Evolutionary conservation across 2,329 filamentous ascomycete species (phyloP).

Genomic region (Aschersonia sp.): DNA sequence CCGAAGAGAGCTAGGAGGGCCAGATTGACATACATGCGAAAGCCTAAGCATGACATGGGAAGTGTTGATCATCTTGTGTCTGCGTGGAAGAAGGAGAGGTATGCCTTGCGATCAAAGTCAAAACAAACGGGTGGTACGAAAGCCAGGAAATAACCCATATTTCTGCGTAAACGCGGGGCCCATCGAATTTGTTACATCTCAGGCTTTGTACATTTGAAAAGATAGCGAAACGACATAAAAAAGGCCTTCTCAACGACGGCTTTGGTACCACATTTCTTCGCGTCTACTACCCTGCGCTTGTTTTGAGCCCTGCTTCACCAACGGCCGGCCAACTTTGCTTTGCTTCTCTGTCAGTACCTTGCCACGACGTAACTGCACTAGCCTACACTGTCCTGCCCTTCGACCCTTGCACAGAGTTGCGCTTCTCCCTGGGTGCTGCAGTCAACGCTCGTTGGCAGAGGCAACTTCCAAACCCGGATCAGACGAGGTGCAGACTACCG

Average conservation of each 20-base stretch:
- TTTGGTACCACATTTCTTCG: no score
- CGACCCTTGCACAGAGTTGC: no score
- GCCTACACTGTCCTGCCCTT: no score
- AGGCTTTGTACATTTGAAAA: background rate
- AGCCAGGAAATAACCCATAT: constrained; percentile 8
- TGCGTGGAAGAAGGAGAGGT: constrained; percentile 31
- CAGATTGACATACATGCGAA: constrained; percentile 78
- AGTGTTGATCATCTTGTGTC: constrained; percentile 67
- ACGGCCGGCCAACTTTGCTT: no score
- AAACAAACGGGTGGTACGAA: constrained; percentile 12
- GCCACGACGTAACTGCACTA: no score
- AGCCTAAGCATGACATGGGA: constrained; percentile 76
- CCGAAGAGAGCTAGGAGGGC: constrained; percentile 77
- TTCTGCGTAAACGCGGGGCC: background rate
- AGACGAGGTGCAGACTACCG: background rate
- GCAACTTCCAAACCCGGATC: background rate
- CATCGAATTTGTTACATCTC: constrained; percentile 3
- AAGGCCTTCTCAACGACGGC: no score
- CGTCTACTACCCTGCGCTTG: no score
- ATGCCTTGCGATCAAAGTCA: constrained; percentile 20
- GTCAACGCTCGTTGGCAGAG: background rate
- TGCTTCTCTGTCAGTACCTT: no score
- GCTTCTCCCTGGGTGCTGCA: no score
- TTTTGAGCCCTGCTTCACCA: no score
- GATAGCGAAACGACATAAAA: background rate